Base-by-base conservation (phyloP, 164 flowering plant genomes). In the Sedum album region DNA sequence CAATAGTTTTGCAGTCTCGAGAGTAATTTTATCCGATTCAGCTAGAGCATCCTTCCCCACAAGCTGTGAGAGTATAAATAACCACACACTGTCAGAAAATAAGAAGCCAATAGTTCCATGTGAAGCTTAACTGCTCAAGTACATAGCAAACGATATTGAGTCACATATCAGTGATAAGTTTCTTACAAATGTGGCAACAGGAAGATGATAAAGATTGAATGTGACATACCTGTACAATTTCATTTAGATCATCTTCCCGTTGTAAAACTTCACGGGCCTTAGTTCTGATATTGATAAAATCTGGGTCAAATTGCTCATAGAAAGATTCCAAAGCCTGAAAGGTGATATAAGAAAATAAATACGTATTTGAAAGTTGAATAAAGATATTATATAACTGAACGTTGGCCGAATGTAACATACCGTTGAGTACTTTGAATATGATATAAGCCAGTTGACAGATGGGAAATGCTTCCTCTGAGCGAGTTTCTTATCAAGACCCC, bases 401-500 rank as follows among this genome's bases (percentile, higher is more conserved):
- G 31, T 5, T 20, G 21, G 53, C 4, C 28, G 17, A 11, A 44
- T 28, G 18, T 17, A 74, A 77, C 82, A 53, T 66, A 94, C 99
- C 80, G 81, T 73, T 70, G 99, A 82, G 77, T 94, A 94, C 78
- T 94, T 94, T 5, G 99, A 94, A 80, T 91, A 91, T 31, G 99
- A 94, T 71, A 94, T 94, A 28, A 91, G 93, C 99, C 99, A 94
- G 76, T 94, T 94, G 5, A 94, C 99, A 71, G 99, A 91, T 20
- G 99, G 99, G 71, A 94, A 94, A 82, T 94, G 99, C 72, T 94
- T 94, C 79, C 97, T 86, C 80, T 94, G 99, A n/a, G 99, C 99
- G 74, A 94, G 88, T 75, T 94, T 94, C 83, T 94, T 94, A 81
- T 94, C 99, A 60, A 94, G 85, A 77, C 99, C 99, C 99, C 99